Base-by-base conservation (phyloP, 2,329 filamentous ascomycete genomes). In the Hysterium pulicare region DNA sequence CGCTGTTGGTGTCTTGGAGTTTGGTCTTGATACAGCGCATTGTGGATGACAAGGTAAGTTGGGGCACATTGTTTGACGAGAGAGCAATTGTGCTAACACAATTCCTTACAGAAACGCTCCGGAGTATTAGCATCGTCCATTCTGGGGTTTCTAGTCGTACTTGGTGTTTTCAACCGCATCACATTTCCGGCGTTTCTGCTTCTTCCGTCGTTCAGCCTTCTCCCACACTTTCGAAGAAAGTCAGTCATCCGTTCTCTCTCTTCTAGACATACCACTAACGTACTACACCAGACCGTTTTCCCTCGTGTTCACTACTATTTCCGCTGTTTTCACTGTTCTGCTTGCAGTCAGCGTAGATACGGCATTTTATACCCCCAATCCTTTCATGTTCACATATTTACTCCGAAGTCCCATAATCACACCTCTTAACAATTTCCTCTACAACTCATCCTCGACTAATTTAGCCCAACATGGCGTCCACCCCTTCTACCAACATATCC, bases 101-200 rank as follows among this genome's bases (percentile, higher is more conserved):
- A 7, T 20, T 19, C 9, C 49, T 47, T 47, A 40, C 63, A 88
- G 81, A 81, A 90, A 69, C 81, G 79, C 58, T 85, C 87, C 43
- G 87, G 88, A 36, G 74, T 88, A 43, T 72, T 89, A 54, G 83
- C 90, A 16, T 90, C 86, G 44, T 78, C 81, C 31, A 75, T 93
- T 32, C 79, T 98, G 31, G 89, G 89, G 22, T 82, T 90, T 47
- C 81, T 96, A 41, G 76, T 81, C 40, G 84, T 95, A 11, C 86
- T 93, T 58, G 93, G 93, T 38, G 72, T 91, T 45, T 98, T 98
- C 70, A 98, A 97, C 69, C 83, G 93, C 52, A 96, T 97, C 59
- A 98, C 93, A 8, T 97, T 97, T 66, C 91, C 91, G 34, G 91
- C 90, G 11, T 98, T 95, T 65, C 71, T 98, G 48, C 46, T 95